Percentiles rank a stretch among this genome's conserved stretches.
phyloP scores from a whole-genome alignment of 352 stramenopile genomes.

The Blastocystis sp. region DNA sequence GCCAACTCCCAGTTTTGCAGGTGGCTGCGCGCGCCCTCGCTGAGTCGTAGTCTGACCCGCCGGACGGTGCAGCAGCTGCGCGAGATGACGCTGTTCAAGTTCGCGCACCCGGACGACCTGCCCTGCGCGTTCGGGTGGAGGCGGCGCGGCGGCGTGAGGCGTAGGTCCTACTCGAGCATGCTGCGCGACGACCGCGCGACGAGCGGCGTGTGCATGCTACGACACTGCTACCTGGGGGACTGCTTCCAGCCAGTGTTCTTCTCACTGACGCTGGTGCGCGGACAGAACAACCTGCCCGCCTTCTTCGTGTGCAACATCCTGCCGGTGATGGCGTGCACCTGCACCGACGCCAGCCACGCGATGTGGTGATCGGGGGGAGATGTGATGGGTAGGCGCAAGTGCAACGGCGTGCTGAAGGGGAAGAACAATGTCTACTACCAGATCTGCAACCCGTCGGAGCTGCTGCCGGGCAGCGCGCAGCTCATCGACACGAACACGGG shows the following conservation, averaged over 20 bases:
- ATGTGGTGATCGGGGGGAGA: background rate
- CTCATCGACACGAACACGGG: conserved; percentile 46
- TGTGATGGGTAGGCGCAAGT: conserved; percentile 19
- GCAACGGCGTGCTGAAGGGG: conserved; percentile 41
- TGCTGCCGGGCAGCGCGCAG: conserved; percentile 42
- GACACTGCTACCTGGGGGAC: conserved; percentile 61
- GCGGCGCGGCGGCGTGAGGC: background rate
- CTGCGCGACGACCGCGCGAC: background rate
- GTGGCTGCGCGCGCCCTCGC: background rate
- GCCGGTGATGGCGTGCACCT: conserved; percentile 47
- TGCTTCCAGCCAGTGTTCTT: conserved; percentile 66
- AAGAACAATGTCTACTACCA: conserved; percentile 22
- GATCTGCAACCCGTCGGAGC: conserved; percentile 48
- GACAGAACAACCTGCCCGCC: background rate
- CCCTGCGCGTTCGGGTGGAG: conserved; percentile 63
- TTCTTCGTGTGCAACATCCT: conserved; percentile 68
- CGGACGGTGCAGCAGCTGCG: conserved; percentile 41
- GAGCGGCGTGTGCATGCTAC: conserved; percentile 58
- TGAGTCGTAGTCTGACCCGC: conserved; percentile 27
- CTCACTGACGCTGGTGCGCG: conserved; percentile 52
- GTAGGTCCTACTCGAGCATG: conserved; percentile 67
- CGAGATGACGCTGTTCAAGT: conserved; percentile 66
- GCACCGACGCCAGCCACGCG: conserved; percentile 24
- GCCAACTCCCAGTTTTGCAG: conserved; percentile 64
- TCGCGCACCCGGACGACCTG: conserved; percentile 67